These are phyloP conservation scores for Phoma sp. DNA, from an alignment of 2,329 filamentous ascomycete genomes.

Conservation along the genomic window DNA sequence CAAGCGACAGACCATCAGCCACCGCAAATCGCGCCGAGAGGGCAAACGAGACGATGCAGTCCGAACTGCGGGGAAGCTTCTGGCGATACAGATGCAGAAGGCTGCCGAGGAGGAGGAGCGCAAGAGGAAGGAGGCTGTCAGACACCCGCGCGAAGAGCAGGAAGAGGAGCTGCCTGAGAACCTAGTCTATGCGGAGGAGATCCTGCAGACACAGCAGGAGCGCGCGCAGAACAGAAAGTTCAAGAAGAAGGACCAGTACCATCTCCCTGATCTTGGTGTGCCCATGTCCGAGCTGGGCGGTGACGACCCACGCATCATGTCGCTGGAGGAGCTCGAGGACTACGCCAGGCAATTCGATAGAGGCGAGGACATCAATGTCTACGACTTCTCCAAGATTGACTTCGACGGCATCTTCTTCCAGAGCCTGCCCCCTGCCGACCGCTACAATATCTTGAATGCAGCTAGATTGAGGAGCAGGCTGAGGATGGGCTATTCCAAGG, in stretches of 20 bases:
- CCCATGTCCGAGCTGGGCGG: conserved; percentile 86
- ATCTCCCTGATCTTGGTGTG: conserved; percentile 83
- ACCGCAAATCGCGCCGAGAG: conserved; percentile 79
- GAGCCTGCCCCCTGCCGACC: conserved; percentile 85
- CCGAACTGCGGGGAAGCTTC: conserved; percentile 85
- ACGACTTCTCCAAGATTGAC: conserved; percentile 98
- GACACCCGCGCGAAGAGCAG: conserved; percentile 55
- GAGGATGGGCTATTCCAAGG: conserved; percentile 95
- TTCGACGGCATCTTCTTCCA: conserved; percentile 96
- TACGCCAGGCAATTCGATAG: conserved; percentile 92
- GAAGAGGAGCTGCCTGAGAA: conserved; percentile 77
- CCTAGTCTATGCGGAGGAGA: conserved; percentile 89
- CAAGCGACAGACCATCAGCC: conserved; percentile 88
- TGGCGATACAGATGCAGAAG: conserved; percentile 94
- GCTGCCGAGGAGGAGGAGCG: conserved; percentile 84
- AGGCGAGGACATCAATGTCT: conserved; percentile 84
- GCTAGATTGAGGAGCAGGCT: conserved; percentile 86
- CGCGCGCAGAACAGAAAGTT: conserved; percentile 78
- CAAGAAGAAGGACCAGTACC: conserved; percentile 91
- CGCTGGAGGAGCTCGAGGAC: conserved; percentile 88
- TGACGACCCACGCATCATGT: conserved; percentile 96
- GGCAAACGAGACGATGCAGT: conserved; percentile 92
- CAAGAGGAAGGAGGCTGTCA: conserved; percentile 62
- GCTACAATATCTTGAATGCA: conserved; percentile 97
- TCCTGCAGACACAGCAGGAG: conserved; percentile 80